Conservation (phyloP, 2,329 filamentous ascomycete genomes). For the Escovopsis sp. region DNA sequence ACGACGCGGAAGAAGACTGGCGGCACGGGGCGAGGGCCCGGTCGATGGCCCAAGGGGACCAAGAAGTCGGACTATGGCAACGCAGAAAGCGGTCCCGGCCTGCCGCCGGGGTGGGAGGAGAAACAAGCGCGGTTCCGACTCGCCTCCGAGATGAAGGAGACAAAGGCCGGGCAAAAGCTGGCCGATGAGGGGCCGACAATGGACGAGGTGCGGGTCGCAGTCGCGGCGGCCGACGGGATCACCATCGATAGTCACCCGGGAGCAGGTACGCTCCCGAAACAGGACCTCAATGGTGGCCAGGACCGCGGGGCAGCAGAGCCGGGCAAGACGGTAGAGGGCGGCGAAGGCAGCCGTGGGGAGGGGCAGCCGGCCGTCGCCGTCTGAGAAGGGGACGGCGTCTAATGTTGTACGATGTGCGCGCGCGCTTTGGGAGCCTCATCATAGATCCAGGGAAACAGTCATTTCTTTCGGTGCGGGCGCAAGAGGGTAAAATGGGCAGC, state of each 20-base stretch:
- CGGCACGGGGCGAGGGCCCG: slow-evolving; percentile 49
- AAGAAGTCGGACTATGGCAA: slow-evolving; percentile 56
- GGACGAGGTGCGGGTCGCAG: slow-evolving; percentile 20
- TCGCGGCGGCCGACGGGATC: slow-evolving; percentile 10
- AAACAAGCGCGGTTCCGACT: slow-evolving; percentile 8
- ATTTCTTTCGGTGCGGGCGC: neutral
- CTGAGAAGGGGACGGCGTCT: slow-evolving; percentile 21
- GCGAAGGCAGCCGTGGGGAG: slow-evolving; percentile 7
- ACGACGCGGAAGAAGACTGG: slow-evolving; percentile 40
- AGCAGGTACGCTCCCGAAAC: neutral
- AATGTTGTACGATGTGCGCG: neutral
- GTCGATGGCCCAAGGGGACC: slow-evolving; percentile 52
- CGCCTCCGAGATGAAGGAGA: neutral
- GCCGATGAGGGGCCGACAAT: slow-evolving; percentile 14
- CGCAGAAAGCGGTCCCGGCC: slow-evolving; percentile 47
- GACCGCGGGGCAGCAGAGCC: neutral
- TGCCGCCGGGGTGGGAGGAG: slow-evolving; percentile 42
- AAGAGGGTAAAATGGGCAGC: neutral
- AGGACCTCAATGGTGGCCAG: neutral
- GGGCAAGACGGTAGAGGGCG: neutral
- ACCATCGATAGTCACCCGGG: slow-evolving; percentile 7
- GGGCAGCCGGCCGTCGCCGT: slow-evolving; percentile 13
- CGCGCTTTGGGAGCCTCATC: no score
- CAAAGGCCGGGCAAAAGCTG: neutral
- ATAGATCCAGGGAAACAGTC: neutral